Evolutionary conservation across 257 asterid species (phyloP).

Genomic region (Scutellaria minor): DNA sequence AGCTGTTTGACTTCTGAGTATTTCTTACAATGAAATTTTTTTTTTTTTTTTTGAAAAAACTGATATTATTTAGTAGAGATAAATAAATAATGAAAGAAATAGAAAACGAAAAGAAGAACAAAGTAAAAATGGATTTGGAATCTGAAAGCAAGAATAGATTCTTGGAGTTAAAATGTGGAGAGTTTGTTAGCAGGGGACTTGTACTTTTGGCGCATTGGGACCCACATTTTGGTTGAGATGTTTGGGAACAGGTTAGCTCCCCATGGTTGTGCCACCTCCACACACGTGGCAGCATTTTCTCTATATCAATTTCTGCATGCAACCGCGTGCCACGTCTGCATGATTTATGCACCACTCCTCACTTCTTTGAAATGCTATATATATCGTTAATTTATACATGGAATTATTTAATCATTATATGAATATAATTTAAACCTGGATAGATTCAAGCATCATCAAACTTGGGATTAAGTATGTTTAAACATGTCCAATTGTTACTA

Average conservation of each 20-base stretch:
- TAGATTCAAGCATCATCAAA: no score
- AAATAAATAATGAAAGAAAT: neutral
- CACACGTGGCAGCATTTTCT: slow-evolving; percentile 47
- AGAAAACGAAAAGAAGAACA: neutral
- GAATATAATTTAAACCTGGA: no score
- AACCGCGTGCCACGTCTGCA: neutral
- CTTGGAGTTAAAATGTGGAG: slow-evolving; percentile 12
- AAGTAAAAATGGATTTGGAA: neutral
- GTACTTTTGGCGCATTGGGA: slow-evolving; percentile 33
- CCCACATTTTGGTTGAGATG: slow-evolving; percentile 53
- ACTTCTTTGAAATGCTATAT: no score
- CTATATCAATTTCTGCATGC: slow-evolving; percentile 33
- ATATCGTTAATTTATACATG: no score
- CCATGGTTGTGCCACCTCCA: neutral
- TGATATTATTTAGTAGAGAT: no score
- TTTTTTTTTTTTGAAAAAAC: no score
- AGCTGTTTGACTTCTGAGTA: no score
- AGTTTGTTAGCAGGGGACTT: neutral
- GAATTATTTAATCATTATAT: no score
- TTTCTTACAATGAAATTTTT: no score
- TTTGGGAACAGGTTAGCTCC: slow-evolving; percentile 42
- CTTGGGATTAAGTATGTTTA: no score
- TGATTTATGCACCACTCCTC: no score
- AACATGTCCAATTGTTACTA: no score
- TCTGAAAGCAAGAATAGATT: slow-evolving; percentile 14